Conservation (phyloP, 371 early-diverging fungal species). For the Mucor ambiguus region DNA sequence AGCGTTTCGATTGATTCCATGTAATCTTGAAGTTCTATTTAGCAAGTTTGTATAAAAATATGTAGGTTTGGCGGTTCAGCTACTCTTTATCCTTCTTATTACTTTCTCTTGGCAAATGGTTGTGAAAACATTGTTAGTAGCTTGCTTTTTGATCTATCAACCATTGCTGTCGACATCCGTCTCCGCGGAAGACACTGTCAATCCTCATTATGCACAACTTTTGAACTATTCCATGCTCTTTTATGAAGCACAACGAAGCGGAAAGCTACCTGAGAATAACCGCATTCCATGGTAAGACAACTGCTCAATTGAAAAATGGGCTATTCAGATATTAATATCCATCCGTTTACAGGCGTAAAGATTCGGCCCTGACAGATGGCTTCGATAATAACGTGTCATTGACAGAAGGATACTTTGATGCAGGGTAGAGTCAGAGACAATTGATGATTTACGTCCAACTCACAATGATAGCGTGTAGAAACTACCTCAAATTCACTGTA, state of each 20-base stretch:
- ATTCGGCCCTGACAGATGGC: slow-evolving; percentile 57
- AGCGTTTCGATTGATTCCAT: not conserved
- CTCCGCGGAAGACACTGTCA: slow-evolving; percentile 33
- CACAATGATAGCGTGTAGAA: not conserved
- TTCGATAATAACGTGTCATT: slow-evolving; percentile 31
- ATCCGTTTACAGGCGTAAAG: slow-evolving; percentile 42
- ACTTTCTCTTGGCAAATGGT: not conserved
- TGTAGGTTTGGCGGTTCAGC: not conserved
- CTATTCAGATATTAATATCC: not conserved
- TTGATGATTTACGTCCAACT: not conserved
- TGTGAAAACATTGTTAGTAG: not conserved
- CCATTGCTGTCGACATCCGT: slow-evolving; percentile 10
- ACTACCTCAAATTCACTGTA: slow-evolving; percentile 57
- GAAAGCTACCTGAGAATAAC: slow-evolving; percentile 49
- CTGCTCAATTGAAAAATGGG: not conserved
- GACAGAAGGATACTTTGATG: slow-evolving; percentile 43
- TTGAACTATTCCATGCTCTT: slow-evolving; percentile 51
- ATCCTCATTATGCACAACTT: slow-evolving; percentile 10
- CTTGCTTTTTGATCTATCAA: not conserved
- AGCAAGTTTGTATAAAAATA: not conserved
- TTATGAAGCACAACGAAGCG: slow-evolving; percentile 62
- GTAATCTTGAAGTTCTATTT: slow-evolving; percentile 1
- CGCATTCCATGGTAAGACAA: slow-evolving; percentile 46
- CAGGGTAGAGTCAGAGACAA: slow-evolving; percentile 11
- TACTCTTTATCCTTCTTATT: not conserved